These are phyloP conservation scores for Rhizopus sp. DNA, from an alignment of 371 early-diverging fungal species.

Conservation along the genomic window DNA sequence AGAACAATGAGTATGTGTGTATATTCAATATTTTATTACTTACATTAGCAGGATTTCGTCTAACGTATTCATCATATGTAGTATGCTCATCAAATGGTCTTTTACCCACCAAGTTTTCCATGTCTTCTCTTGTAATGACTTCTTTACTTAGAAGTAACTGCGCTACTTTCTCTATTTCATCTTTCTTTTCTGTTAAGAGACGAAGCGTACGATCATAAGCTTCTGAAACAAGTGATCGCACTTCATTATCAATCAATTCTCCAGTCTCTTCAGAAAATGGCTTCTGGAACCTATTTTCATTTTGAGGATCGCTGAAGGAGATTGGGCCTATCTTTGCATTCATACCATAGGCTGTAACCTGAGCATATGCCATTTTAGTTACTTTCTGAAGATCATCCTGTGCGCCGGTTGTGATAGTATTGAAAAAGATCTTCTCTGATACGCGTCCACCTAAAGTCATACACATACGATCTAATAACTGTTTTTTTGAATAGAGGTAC, in stretches of 20 bases:
- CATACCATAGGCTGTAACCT: constrained; percentile 94
- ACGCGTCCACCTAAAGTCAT: constrained; percentile 97
- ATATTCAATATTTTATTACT: neutral
- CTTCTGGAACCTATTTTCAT: constrained; percentile 79
- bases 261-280: constrained; percentile 96
- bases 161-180: constrained; percentile 90
- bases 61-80: constrained; percentile 59
- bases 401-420: constrained; percentile 85
- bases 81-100: constrained; percentile 80
- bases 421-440: constrained; percentile 92
- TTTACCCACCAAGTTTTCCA: constrained; percentile 86
- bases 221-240: constrained; percentile 71
- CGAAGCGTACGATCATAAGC: constrained; percentile 79
- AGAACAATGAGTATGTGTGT: too few relatives aligned
- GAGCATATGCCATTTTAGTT: constrained; percentile 94
- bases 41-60: constrained; percentile 9
- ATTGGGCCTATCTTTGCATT: constrained; percentile 84
- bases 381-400: constrained; percentile 96
- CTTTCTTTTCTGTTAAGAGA: constrained; percentile 80
- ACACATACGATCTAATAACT: constrained; percentile 94
- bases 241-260: constrained; percentile 91
- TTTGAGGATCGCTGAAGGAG: constrained; percentile 73
- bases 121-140: constrained; percentile 93
- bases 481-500: constrained; percentile 90
- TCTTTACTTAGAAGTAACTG: constrained; percentile 89